These are phyloP conservation scores for Entomortierella chlamydospora DNA, from an alignment of 192 early-diverging fungal genomes.

Conservation along the genomic window DNA sequence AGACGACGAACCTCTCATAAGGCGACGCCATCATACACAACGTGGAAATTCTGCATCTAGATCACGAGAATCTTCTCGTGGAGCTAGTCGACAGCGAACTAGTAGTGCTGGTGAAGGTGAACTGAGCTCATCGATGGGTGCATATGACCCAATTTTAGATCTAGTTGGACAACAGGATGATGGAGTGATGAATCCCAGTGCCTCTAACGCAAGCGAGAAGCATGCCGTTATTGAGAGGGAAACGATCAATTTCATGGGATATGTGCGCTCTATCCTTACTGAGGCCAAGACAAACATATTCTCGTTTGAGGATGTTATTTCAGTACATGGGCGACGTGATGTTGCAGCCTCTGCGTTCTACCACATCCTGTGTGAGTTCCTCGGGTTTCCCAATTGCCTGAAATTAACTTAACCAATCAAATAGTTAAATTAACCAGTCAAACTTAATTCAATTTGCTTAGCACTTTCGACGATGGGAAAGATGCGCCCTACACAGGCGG, in stretches of 20 bases:
- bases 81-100: background rate
- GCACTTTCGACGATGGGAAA: constrained; percentile 25
- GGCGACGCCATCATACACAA: background rate
- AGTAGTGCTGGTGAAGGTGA: background rate
- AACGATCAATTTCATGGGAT: constrained; percentile 20
- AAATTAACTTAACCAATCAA: background rate
- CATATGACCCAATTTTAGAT: constrained; percentile 1
- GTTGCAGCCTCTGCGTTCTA: constrained; percentile 41
- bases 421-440: too few relatives aligned
- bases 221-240: constrained; percentile 14
- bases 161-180: background rate
- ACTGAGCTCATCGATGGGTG: background rate
- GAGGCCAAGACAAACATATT: constrained; percentile 2
- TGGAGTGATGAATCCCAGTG: background rate
- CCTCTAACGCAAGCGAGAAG: background rate
- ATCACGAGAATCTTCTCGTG: background rate
- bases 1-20: background rate
- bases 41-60: constrained; percentile 3
- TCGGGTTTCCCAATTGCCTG: too few relatives aligned
- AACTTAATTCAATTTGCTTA: constrained; percentile 1
- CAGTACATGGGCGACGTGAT: constrained; percentile 7
- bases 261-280: constrained; percentile 15
- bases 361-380: constrained; percentile 21
- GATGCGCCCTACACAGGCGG: constrained; percentile 17
- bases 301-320: constrained; percentile 12